Base-by-base conservation (phyloP, 202 grass and related monocot species). In the Elaeis oleifera region DNA sequence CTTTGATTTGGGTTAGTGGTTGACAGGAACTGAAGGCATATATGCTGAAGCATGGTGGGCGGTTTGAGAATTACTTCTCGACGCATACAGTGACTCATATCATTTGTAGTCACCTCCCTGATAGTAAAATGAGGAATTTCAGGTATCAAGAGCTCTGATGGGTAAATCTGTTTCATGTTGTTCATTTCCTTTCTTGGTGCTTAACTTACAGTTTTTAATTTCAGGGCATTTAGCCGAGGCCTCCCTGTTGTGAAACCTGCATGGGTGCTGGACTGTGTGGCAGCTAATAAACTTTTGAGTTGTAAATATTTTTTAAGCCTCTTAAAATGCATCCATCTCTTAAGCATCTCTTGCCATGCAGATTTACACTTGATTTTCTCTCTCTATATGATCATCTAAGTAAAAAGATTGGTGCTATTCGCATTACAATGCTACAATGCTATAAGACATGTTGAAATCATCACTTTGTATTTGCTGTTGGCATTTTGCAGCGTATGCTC, bases 1-100 rank as follows among this genome's bases (percentile, higher is more conserved):
- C 15, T 22, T 32, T 22, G 29, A 29, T 56, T 23, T 13, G 4
- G 21, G 26, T 16, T 32, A 39, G 57, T 66, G 29, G 67, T 54
- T 50, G 24, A 13, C 44, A 96, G 92, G 92, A 96, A 49, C 71
- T 96, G 28, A 96, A 90, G 74, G 84, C 72, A 58, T 89, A 81
- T 56, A 96, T 96, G 87, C 74, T 96, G 71, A 91, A 86, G 60
- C 83, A 96, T 16, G 92, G 87, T 48, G 92, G 92, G 22, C 75
- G 81, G 29, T 79, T 96, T 28, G 71, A 89, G 29, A 96, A 96
- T 77, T 96, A 96, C 68, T 89, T 96, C 64, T 91, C 92, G 3
- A 91, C 76, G 66, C 71, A 86, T 51, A 83, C 84, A 1, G 92
- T 96, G 60, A 86, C 79, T 5, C 87, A 91, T 73, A 91, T 91